Evolutionary conservation across 2,329 filamentous ascomycete genomes (phyloP), one percentile per base, ranked within the genome.

Genomic region (Fusarium praegraminearum): DNA sequence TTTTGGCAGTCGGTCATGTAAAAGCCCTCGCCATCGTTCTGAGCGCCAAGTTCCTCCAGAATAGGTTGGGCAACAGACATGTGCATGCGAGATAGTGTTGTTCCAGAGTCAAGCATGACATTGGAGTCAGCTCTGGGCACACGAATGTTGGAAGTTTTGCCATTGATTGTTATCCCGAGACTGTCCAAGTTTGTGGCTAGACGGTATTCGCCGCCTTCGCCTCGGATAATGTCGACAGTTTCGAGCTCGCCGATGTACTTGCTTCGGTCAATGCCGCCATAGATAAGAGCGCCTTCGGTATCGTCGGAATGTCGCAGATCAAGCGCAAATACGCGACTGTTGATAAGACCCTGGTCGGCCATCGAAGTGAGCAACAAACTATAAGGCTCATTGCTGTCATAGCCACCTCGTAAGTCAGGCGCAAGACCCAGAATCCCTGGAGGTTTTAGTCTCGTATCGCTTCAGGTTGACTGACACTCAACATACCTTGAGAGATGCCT

Each of bases 301-400:
- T 79, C 76, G 15, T 81, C 81, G 41, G 80, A 69, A 53, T 81
- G 80, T 6, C 85, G 83, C 18, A 87, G 76, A 55, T 87, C 85
- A 26, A 87, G 78, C 8, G 83, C 78, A 71, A 87, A 87, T 36
- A 83, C 77, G n/a, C 83, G 83, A 58, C 82, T 84, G 45, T 81
- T 78, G 58, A 86, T 86, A 35, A 84, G 71, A 18, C 82, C 82
- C 67, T 86, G 82, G 1, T 77, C 72, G 2, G 79, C 79, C 74
- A 87, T 80, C 24, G 79, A 83, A 69, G 84, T 85, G 46, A 87
- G 78, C 22, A 91, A 80, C 26, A 87, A 82, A 3, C 84, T 84
- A 60, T 91, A 90, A 3, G 80, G 80, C 43, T 73, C 55, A 4
- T 73, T 35, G 43, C 71, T 65, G 15, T 72, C 73, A 76, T 83